phyloP scores from a whole-genome alignment of 2,329 filamentous ascomycete species.

The Fusarium veterinarium region DNA sequence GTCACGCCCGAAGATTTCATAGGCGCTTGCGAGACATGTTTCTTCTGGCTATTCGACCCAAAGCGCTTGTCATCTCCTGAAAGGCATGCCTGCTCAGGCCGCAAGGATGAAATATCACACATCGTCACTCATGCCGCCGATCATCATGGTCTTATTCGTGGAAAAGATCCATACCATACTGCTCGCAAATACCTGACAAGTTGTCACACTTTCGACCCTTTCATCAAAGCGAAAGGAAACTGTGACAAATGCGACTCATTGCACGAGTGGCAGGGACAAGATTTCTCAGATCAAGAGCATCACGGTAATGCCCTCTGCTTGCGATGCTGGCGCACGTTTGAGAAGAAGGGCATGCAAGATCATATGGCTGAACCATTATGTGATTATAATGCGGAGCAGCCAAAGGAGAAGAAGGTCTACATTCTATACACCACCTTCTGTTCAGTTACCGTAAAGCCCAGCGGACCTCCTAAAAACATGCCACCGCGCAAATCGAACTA shows the following conservation, averaged over 20 bases:
- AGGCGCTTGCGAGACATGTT: slow-evolving; percentile 21
- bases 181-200: slow-evolving; percentile 32
- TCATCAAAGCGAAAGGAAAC: slow-evolving; percentile 28
- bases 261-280: slow-evolving; percentile 21
- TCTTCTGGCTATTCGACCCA: slow-evolving; percentile 25
- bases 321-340: slow-evolving; percentile 34
- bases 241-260: slow-evolving; percentile 28
- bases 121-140: slow-evolving; percentile 34
- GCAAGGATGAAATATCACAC: slow-evolving; percentile 38
- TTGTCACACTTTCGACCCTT: slow-evolving; percentile 14
- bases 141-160: slow-evolving; percentile 41
- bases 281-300: slow-evolving; percentile 20
- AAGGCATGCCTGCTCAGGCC: slow-evolving; percentile 27
- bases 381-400: slow-evolving; percentile 30
- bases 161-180: slow-evolving; percentile 17
- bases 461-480: slow-evolving; percentile 5
- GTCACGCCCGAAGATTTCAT: slow-evolving; percentile 15
- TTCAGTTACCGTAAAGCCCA: slow-evolving; percentile 18
- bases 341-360: slow-evolving; percentile 26
- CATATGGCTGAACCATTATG: slow-evolving; percentile 31
- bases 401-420: slow-evolving; percentile 31
- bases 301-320: slow-evolving; percentile 31
- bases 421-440: slow-evolving; percentile 36
- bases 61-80: slow-evolving; percentile 7
- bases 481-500: not conserved